Conservation (phyloP, 768 basidiomycete genomes). For the Gloeopeniophorella convolvens region DNA sequence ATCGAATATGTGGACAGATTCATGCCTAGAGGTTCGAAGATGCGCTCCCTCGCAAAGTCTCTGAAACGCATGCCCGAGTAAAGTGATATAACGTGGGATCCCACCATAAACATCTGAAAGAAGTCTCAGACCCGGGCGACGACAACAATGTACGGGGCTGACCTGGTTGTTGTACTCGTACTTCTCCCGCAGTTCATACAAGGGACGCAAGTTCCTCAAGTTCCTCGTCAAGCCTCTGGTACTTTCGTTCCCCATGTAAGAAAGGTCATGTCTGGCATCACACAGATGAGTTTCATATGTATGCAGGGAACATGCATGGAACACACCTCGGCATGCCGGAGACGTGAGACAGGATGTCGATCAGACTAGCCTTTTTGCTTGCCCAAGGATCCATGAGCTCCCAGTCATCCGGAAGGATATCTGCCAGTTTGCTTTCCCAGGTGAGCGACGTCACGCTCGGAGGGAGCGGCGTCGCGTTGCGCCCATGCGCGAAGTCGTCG, state of each 20-base stretch:
- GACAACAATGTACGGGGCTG: constrained; percentile 20
- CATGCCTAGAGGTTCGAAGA: constrained; percentile 38
- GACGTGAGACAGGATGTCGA: constrained; percentile 30
- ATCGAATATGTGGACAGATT: constrained; percentile 32
- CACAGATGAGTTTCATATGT: no score
- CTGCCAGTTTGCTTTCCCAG: constrained; percentile 9
- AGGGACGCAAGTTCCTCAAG: constrained; percentile 28
- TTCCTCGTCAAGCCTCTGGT: constrained; percentile 13
- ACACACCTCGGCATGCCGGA: constrained; percentile 29
- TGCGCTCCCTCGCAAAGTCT: constrained; percentile 35
- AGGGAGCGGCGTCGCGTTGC: constrained; percentile 5
- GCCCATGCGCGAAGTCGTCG: constrained; percentile 10
- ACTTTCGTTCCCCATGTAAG: constrained; percentile 5
- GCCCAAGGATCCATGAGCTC: constrained; percentile 31
- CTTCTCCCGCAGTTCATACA: constrained; percentile 32
- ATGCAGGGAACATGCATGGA: no score
- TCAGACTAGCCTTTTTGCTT: constrained; percentile 24
- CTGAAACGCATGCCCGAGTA: constrained; percentile 31
- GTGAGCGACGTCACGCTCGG: not conserved
- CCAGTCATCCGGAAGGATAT: constrained; percentile 26
- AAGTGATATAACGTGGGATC: constrained; percentile 29
- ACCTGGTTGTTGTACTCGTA: constrained; percentile 34
- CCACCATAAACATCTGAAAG: constrained; percentile 34
- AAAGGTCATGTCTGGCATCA: constrained; percentile 13
- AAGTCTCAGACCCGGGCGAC: no score